Evolutionary conservation across 345 rosid species (phyloP).

Genomic region (Murraya koenigii): DNA sequence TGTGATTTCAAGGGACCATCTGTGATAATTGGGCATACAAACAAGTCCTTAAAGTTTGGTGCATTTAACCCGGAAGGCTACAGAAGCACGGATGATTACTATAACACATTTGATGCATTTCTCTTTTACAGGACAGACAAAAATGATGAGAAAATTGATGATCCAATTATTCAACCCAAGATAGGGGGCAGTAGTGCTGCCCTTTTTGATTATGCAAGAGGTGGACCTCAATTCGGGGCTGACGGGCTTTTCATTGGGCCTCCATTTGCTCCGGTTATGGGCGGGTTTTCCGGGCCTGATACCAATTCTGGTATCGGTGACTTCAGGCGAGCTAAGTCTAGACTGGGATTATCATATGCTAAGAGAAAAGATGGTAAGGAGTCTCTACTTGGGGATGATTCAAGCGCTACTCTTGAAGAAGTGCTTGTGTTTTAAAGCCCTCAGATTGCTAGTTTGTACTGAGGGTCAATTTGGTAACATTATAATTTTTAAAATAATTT

Average conservation of each 20-base stretch:
- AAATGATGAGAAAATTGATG: conserved; percentile 28
- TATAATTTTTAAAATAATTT: no score
- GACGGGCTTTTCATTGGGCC: conserved; percentile 82
- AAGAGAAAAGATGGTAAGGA: conserved; percentile 74
- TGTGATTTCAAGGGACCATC: conserved; percentile 93
- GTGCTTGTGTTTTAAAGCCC: conserved; percentile 75
- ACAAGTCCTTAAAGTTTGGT: conserved; percentile 70
- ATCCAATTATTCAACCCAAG: conserved; percentile 52
- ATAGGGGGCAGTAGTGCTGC: conserved; percentile 92
- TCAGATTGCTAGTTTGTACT: conserved; percentile 72
- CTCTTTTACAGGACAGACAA: conserved; percentile 73
- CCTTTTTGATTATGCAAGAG: conserved; percentile 72
- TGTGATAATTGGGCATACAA: conserved; percentile 74
- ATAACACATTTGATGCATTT: conserved; percentile 74
- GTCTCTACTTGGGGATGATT: conserved; percentile 69
- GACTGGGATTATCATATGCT: conserved; percentile 79
- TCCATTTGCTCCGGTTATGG: conserved; percentile 78
- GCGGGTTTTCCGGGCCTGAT: conserved; percentile 78
- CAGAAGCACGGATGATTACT: conserved; percentile 83
- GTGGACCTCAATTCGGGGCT: conserved; percentile 73
- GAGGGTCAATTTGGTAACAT: no score
- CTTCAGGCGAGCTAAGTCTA: conserved; percentile 75
- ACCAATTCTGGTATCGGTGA: conserved; percentile 78
- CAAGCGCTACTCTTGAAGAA: conserved; percentile 50
- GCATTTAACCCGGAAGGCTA: conserved; percentile 88